Evolutionary conservation across 164 flowering plant species (phyloP).

Genomic region (Tinospora cordifolia): DNA sequence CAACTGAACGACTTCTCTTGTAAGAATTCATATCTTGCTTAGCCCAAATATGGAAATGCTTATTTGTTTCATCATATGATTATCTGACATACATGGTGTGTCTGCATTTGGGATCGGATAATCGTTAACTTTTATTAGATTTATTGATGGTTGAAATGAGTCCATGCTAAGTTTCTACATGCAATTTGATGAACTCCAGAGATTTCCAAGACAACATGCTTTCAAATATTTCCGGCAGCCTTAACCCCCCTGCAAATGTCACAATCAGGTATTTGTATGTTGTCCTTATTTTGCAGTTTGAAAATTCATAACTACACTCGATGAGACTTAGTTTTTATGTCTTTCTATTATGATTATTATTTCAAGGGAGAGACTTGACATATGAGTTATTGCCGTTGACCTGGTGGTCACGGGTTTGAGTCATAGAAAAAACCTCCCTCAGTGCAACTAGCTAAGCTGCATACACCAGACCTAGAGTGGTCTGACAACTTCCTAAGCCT

Average conservation of each 20-base stretch:
- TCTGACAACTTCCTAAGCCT: too few species aligned
- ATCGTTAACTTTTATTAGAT: background rate
- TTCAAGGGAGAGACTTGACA: too few species aligned
- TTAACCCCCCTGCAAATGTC: conserved; percentile 61
- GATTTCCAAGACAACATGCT: conserved; percentile 62
- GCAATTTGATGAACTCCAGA: conserved; percentile 41
- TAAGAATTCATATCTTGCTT: conserved; percentile 28
- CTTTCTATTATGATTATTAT: too few species aligned
- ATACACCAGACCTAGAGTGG: too few species aligned
- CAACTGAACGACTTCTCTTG: conserved; percentile 40
- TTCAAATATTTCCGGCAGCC: conserved; percentile 37
- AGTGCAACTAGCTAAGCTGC: too few species aligned
- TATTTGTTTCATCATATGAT: conserved; percentile 1
- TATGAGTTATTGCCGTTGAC: too few species aligned
- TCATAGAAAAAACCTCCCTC: too few species aligned
- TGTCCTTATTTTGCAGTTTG: background rate
- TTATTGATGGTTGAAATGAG: background rate
- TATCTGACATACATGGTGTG: background rate
- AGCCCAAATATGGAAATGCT: background rate
- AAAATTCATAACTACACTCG: background rate
- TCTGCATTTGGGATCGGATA: background rate
- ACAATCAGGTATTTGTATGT: conserved; percentile 51
- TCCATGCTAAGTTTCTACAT: background rate
- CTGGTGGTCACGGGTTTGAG: too few species aligned
- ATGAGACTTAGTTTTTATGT: background rate